phyloP scores from a whole-genome alignment of 1,139 yeast genomes.

The Taphrina wiesneri region DNA sequence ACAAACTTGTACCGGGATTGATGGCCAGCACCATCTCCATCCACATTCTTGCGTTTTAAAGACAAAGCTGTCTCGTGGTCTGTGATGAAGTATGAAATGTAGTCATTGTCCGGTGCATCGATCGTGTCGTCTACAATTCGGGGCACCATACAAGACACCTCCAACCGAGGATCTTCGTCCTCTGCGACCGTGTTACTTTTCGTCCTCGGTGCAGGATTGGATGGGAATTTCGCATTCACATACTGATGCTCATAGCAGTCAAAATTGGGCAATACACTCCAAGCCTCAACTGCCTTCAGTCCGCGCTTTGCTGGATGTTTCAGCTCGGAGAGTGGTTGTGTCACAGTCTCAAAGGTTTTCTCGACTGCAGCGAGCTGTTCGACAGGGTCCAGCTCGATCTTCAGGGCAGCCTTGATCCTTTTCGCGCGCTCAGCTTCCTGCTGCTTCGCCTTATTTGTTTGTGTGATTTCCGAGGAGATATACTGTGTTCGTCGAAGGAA shows the following conservation, averaged over 20 bases:
- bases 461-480: conserved; percentile 54
- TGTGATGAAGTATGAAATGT: conserved; percentile 38
- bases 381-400: conserved; percentile 53
- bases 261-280: conserved; percentile 84
- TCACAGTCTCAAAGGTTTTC: conserved; percentile 66
- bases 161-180: conserved; percentile 25
- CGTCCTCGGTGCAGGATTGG: conserved; percentile 31
- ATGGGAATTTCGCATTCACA: conserved; percentile 20
- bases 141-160: conserved; percentile 27
- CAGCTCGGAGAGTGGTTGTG: conserved; percentile 39
- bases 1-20: conserved; percentile 61
- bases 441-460: conserved; percentile 23
- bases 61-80: conserved; percentile 36
- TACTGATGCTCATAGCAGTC: conserved; percentile 69
- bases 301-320: conserved; percentile 76
- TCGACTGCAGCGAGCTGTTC: conserved; percentile 69
- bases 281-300: conserved; percentile 70
- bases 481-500: conserved; percentile 94
- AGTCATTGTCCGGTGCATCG: conserved; percentile 38
- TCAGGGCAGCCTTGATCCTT: conserved; percentile 18
- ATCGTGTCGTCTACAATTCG: conserved; percentile 33
- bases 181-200: conserved; percentile 25
- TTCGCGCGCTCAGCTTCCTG: conserved; percentile 27
- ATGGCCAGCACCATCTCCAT: conserved; percentile 51
- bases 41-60: conserved; percentile 31